Conservation (phyloP, 768 basidiomycete genomes). For the Plicaturopsis crispa region DNA sequence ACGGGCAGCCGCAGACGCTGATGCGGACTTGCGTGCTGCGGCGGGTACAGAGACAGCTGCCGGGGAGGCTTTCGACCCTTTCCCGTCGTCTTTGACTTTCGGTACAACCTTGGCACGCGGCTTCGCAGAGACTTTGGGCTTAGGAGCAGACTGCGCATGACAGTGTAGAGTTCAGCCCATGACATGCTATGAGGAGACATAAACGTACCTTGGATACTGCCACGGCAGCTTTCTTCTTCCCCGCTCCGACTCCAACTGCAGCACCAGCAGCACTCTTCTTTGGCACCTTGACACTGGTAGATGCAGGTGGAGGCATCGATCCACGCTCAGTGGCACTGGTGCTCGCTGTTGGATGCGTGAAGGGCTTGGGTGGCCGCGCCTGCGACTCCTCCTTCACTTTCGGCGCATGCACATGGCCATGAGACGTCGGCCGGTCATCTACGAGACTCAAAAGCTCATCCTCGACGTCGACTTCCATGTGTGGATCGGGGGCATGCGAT, state of each 20-base stretch:
- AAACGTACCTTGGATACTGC: too few species aligned
- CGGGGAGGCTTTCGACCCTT: slow-evolving; percentile 9
- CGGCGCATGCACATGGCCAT: slow-evolving; percentile 8
- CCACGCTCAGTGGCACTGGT: slow-evolving; percentile 34
- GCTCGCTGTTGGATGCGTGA: too few species aligned
- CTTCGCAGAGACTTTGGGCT: slow-evolving; percentile 14
- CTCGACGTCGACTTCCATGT: slow-evolving; percentile 44
- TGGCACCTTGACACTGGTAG: too few species aligned
- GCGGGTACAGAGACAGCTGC: slow-evolving; percentile 7
- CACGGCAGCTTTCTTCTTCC: too few species aligned
- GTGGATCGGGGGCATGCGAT: slow-evolving; percentile 13
- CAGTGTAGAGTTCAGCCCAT: too few species aligned
- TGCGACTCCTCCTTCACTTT: slow-evolving; percentile 5
- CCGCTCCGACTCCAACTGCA: too few species aligned
- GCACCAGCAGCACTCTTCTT: too few species aligned
- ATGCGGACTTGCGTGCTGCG: slow-evolving; percentile 15
- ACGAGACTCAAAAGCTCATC: slow-evolving; percentile 66
- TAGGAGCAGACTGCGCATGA: slow-evolving; percentile 2
- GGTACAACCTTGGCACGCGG: slow-evolving; percentile 20
- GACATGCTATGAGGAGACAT: too few species aligned
- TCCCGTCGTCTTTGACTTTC: slow-evolving; percentile 19
- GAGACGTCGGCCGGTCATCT: slow-evolving; percentile 36
- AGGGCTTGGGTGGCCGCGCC: not conserved
- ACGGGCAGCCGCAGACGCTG: slow-evolving; percentile 27
- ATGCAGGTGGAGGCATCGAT: slow-evolving; percentile 60